Evolutionary conservation across 441 rosid species (phyloP).

Genomic region (Pelargonium myrrhifolium): DNA sequence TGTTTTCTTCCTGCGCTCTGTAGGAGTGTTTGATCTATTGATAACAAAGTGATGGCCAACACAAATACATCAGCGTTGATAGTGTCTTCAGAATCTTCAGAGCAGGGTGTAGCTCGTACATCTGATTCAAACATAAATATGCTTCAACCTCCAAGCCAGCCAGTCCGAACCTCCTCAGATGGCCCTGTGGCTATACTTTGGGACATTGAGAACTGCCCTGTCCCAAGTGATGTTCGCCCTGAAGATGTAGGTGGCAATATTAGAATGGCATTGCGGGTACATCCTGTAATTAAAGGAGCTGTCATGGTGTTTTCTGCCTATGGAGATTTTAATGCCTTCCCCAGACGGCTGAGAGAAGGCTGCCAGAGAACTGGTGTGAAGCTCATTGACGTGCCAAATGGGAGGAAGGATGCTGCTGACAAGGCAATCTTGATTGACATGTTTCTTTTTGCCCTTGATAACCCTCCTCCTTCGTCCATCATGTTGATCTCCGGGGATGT

Average conservation of each 20-base stretch:
- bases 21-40: conserved; percentile 11
- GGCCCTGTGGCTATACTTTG: conserved; percentile 83
- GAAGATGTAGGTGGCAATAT: conserved; percentile 91
- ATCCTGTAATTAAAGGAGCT: conserved; percentile 67
- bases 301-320: conserved; percentile 77
- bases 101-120: conserved; percentile 21
- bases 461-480: conserved; percentile 78
- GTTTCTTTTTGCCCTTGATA: conserved; percentile 90
- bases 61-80: conserved; percentile 30
- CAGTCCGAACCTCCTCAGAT: conserved; percentile 32
- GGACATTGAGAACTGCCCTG: conserved; percentile 93
- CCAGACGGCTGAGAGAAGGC: conserved; percentile 89
- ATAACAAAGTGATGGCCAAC: conserved; percentile 35
- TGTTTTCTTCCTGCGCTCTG: not conserved
- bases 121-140: conserved; percentile 30
- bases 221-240: conserved; percentile 82
- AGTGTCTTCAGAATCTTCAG: conserved; percentile 30
- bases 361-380: conserved; percentile 95
- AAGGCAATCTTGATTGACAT: conserved; percentile 91
- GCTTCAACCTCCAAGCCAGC: conserved; percentile 32
- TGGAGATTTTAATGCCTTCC: conserved; percentile 90
- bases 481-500: conserved; percentile 93
- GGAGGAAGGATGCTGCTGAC: conserved; percentile 95
- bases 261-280: conserved; percentile 80
- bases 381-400: conserved; percentile 89